Base-by-base conservation (phyloP, 352 stramenopile genomes). In the Globisporangium spiculum region DNA sequence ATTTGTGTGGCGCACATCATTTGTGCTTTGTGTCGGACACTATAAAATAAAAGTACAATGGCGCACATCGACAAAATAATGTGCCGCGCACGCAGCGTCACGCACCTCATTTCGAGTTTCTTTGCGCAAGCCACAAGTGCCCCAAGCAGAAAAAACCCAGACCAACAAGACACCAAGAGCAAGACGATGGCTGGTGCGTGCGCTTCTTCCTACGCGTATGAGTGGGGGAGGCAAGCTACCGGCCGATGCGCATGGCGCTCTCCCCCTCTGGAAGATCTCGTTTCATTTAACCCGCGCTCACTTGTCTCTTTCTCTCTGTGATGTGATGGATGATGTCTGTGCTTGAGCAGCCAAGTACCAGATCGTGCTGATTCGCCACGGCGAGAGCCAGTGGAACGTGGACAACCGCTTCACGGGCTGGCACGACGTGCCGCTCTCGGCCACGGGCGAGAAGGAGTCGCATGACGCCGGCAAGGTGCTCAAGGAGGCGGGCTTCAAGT, bases 371-470 rank as follows among this genome's bases (percentile, higher is more conserved):
- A 94, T 97, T 56, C 88, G 96, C 75, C 97, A 99, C 84, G 96
- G 97, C 77, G 96, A 99, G 82, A 98, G 89, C 55, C 94, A 97
- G 58, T 99, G 97, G 97, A 99, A 99, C 84, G 85, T 98, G 48
- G 89, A 98, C 75, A 99, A 99, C 83, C 93, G 94, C 75, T 99
- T 99, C 84, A 99, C 97, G 50, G 98, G 98, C 60, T 99, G 98
- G 98, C 90, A 98, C 73, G 97, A 99, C 76, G 96, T 98, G 66
- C 94, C 91, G 59, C 86, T 99, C 24, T 98, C 92, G 52, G 77
- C 68, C 36, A 93, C 84, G 62, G 79, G 87, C 67, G 84, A 95
- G 68, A 75, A 95, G 63, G 97, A 99, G 79, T 98, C 96, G 48
- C 86, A 92, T 63, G 91, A 98, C 57, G 98, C 91, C 61, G 98